Evolutionary conservation across 2,329 filamentous ascomycete species (phyloP).

Genomic region (Colletotrichum scovillei): DNA sequence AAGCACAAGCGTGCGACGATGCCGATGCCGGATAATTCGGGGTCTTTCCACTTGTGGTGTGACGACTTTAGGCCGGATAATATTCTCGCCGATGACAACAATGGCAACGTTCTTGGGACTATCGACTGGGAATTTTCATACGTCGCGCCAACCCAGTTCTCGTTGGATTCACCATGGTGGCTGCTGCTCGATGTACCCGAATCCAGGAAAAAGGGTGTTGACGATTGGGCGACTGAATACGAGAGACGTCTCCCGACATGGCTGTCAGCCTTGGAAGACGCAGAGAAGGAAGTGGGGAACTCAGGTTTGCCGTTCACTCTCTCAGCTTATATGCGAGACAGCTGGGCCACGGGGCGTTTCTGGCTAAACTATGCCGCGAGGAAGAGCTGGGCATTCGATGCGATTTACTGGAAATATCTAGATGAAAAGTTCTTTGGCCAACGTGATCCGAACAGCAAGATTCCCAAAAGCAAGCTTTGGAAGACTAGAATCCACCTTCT

Average conservation of each 20-base stretch:
- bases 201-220: constrained; percentile 44
- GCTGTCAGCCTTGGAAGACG: constrained; percentile 44
- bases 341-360: constrained; percentile 48
- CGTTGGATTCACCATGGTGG: constrained; percentile 52
- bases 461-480: constrained; percentile 12
- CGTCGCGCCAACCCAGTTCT: constrained; percentile 37
- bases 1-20: background rate
- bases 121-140: constrained; percentile 33
- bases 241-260: constrained; percentile 47
- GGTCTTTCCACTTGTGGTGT: constrained; percentile 43
- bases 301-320: constrained; percentile 22
- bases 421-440: constrained; percentile 48
- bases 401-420: constrained; percentile 50
- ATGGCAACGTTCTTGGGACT: constrained; percentile 44
- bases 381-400: constrained; percentile 52
- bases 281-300: constrained; percentile 37
- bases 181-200: constrained; percentile 47
- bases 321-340: constrained; percentile 49
- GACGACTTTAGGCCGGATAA: constrained; percentile 48
- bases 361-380: constrained; percentile 49
- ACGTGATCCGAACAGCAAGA: constrained; percentile 30
- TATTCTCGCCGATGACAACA: constrained; percentile 40
- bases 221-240: constrained; percentile 45
- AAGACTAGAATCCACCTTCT: constrained; percentile 40
- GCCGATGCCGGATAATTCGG: background rate